These are phyloP conservation scores for Deinandra increscens DNA, from an alignment of 129 eudicot species.

Conservation along the genomic window DNA sequence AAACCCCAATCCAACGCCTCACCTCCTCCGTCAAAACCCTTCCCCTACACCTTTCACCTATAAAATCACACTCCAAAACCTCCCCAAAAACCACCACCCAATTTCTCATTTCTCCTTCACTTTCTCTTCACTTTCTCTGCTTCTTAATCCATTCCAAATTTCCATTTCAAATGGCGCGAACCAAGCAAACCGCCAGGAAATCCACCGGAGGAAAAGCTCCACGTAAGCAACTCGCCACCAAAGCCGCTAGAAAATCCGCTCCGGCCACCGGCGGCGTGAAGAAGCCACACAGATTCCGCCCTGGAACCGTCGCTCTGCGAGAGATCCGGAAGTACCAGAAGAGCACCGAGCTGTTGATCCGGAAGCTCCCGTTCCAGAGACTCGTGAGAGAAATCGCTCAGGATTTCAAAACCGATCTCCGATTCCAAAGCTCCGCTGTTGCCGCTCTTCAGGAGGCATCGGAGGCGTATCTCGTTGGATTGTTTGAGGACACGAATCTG, in stretches of 20 bases:
- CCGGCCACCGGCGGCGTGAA: slow-evolving; percentile 66
- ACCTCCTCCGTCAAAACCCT: slow-evolving; percentile 10
- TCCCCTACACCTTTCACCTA: not conserved
- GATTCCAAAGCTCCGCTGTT: slow-evolving; percentile 61
- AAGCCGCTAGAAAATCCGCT: slow-evolving; percentile 50
- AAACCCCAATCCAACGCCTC: slow-evolving; percentile 20
- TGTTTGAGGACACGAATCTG: slow-evolving; percentile 50
- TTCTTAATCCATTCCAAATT: too few relatives aligned
- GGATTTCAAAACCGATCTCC: slow-evolving; percentile 50
- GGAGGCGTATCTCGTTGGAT: slow-evolving; percentile 48
- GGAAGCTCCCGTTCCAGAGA: slow-evolving; percentile 49
- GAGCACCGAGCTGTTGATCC: slow-evolving; percentile 49
- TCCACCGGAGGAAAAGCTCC: slow-evolving; percentile 65
- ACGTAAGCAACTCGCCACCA: slow-evolving; percentile 48
- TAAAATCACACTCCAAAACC: not conserved
- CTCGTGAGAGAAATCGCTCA: slow-evolving; percentile 57
- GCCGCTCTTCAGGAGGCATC: slow-evolving; percentile 53
- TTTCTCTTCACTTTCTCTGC: not conserved
- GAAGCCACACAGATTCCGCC: slow-evolving; percentile 59
- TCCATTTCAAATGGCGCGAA: slow-evolving; percentile 45
- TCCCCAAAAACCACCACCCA: not conserved
- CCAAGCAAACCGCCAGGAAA: slow-evolving; percentile 57
- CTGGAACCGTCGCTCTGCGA: slow-evolving; percentile 49
- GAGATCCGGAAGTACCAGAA: slow-evolving; percentile 55
- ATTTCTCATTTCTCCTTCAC: not conserved